A percentile compares a stretch with the other conserved stretches of the same genome.
Evolutionary conservation across 352 stramenopile genomes (phyloP).

Genomic region (Thalassiosira ordinaria): DNA sequence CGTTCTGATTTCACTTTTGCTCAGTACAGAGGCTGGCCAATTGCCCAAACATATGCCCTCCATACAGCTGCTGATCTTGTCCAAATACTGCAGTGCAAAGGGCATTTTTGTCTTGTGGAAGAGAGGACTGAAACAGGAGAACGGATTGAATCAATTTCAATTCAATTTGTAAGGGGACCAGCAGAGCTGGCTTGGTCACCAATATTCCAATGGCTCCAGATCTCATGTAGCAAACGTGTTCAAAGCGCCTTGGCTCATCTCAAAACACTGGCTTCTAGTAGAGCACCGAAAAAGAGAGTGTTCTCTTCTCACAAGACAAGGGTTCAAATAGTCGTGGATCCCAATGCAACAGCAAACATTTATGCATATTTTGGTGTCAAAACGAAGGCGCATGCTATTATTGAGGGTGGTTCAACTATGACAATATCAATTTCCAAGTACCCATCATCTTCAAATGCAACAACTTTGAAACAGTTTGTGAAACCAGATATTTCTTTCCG

Average conservation of each 20-base stretch:
- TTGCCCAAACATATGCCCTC: constrained; percentile 29
- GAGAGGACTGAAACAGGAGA: constrained; percentile 13
- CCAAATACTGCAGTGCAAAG: constrained; percentile 34
- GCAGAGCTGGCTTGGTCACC: constrained; percentile 55
- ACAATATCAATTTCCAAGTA: constrained; percentile 47
- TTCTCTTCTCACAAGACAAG: constrained; percentile 29
- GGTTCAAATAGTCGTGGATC: constrained; percentile 48
- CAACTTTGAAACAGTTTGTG: constrained; percentile 16
- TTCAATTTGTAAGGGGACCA: constrained; percentile 39
- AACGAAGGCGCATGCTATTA: constrained; percentile 26
- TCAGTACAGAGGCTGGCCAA: constrained; percentile 24
- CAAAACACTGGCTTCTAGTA: constrained; percentile 12
- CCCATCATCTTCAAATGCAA: background rate
- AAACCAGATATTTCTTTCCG: constrained; percentile 58
- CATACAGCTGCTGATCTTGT: constrained; percentile 7
- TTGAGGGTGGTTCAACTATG: constrained; percentile 47
- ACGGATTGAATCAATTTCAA: constrained; percentile 40
- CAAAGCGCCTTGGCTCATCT: constrained; percentile 39
- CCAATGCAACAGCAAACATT: constrained; percentile 29
- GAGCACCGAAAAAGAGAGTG: constrained; percentile 1
- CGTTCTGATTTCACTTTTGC: background rate
- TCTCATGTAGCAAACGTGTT: constrained; percentile 52
- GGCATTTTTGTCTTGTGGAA: constrained; percentile 42
- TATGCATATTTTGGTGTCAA: constrained; percentile 41
- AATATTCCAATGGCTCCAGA: constrained; percentile 52